phyloP scores from a whole-genome alignment of 2,329 filamentous ascomycete species.

The Diaporthe amygdali region DNA sequence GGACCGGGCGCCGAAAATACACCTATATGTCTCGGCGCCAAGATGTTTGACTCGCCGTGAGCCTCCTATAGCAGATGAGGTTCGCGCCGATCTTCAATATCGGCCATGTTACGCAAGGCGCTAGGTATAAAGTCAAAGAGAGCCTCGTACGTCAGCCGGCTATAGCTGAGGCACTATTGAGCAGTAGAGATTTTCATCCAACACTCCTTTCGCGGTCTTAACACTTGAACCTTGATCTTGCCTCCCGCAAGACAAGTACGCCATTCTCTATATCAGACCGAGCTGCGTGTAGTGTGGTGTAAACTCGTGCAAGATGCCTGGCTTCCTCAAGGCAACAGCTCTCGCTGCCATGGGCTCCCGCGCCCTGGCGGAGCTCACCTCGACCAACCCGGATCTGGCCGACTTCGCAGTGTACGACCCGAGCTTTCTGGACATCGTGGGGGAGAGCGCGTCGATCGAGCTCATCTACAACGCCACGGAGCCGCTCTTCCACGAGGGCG shows the following conservation, averaged over 20 bases:
- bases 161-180: not conserved
- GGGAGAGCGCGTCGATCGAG: slow-evolving; percentile 20
- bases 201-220: not conserved
- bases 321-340: not conserved
- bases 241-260: not conserved
- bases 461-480: slow-evolving; percentile 24
- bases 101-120: not conserved
- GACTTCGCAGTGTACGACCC: slow-evolving; percentile 16
- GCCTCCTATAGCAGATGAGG: not conserved
- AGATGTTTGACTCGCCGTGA: slow-evolving; percentile 5
- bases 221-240: not conserved
- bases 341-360: slow-evolving; percentile 7
- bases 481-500: slow-evolving; percentile 24
- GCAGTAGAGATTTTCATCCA: not conserved
- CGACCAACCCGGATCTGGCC: slow-evolving; percentile 22
- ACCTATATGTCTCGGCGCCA: not conserved
- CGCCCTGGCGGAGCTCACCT: not conserved
- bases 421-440: slow-evolving; percentile 19
- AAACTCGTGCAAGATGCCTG: not conserved
- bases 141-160: not conserved
- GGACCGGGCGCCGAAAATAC: not conserved
- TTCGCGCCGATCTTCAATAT: not conserved
- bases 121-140: not conserved
- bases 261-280: not conserved
- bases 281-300: not conserved